Base-by-base conservation (phyloP, 2,329 filamentous ascomycete species). In the Verticillium dahliae region DNA sequence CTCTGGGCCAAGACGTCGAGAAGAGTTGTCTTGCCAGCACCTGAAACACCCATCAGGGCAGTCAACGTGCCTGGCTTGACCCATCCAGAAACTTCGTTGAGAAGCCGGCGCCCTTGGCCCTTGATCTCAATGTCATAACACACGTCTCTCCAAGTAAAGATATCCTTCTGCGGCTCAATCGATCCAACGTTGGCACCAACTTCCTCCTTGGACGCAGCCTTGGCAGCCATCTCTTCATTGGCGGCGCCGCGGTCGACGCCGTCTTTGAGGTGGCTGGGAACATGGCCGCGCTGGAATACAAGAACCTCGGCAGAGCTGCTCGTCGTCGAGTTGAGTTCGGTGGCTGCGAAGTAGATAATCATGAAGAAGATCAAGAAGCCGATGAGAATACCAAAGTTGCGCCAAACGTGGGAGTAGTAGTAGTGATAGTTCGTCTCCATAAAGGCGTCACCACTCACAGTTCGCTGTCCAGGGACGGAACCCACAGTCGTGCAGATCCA, bases 31-130 rank as follows among this genome's bases (percentile, higher is more conserved):
- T 79, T 79, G 0, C 77, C 77, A 0, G 77, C 77, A 33, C 77
- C 77, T 27, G 70, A 85, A 0, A 87, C 85, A 50, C 88, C 85
- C 85, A 88, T 88, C 6, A 96, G 79, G 1, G 91, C 92, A 3
- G 92, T 96, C 38, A 96, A 76, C 1, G 90, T 96, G 35, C 92
- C 92, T 0, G 92, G 92, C 72, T 93, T 93, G 61, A 97, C 91
- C 90, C 91, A 96, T 6, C 92, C 92, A 67, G 90, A 86, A 1
- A 96, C 90, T 61, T 92, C 79, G 66, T 96, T 88, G 59, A 97
- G 75, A 63, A 97, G 72, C 18, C 89, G 83, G n/a, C 91, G 84
- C 1, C 81, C 76, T 65, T 91, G 84, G 1, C 81, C 81, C 75
- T 95, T 95, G 75, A 96, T 90, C 67, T 89, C 83, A 65, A 86